A percentile compares a stretch with the other conserved stretches of the same genome.
Conservation (phyloP, 2,329 filamentous ascomycete species). For the Periconia macrospinosa region DNA sequence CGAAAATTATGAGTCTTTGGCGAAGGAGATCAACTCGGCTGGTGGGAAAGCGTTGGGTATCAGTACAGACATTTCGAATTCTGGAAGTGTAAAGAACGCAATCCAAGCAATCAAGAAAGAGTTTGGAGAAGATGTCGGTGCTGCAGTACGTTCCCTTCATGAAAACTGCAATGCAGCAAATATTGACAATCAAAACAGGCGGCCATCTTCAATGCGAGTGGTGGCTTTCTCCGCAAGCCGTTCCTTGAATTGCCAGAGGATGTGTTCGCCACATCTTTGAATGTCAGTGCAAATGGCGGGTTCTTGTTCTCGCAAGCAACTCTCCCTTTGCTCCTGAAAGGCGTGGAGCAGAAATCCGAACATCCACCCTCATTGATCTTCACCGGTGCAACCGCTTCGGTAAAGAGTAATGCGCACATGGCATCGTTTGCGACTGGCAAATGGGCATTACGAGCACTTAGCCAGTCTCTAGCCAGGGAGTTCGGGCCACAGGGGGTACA, state of each 20-base stretch:
- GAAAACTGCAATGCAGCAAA: neutral
- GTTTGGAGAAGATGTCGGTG: constrained; percentile 53
- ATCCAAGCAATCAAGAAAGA: constrained; percentile 65
- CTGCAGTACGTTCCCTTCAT: constrained; percentile 26
- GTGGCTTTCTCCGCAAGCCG: constrained; percentile 60
- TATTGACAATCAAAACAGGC: constrained; percentile 42
- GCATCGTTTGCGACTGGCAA: constrained; percentile 76
- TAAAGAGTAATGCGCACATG: constrained; percentile 72
- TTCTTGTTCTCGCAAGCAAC: constrained; percentile 75
- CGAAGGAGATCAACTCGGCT: constrained; percentile 66
- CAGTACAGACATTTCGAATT: constrained; percentile 64
- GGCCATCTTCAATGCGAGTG: constrained; percentile 71
- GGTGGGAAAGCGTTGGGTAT: constrained; percentile 75
- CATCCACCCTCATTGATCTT: constrained; percentile 80
- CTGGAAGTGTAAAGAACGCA: constrained; percentile 58
- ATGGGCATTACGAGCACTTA: constrained; percentile 74
- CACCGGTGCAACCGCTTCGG: constrained; percentile 81
- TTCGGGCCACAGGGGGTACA: constrained; percentile 85
- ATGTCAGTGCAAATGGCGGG: constrained; percentile 60
- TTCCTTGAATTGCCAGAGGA: constrained; percentile 63
- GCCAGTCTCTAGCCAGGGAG: constrained; percentile 76
- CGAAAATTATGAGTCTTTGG: constrained; percentile 66
- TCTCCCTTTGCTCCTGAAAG: constrained; percentile 70
- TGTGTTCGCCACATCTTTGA: constrained; percentile 57
- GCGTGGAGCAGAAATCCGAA: constrained; percentile 52